Percentiles rank a stretch among this genome's conserved stretches.
phyloP scores from a whole-genome alignment of 352 stramenopile genomes.

The Stramenopiles sp. region DNA sequence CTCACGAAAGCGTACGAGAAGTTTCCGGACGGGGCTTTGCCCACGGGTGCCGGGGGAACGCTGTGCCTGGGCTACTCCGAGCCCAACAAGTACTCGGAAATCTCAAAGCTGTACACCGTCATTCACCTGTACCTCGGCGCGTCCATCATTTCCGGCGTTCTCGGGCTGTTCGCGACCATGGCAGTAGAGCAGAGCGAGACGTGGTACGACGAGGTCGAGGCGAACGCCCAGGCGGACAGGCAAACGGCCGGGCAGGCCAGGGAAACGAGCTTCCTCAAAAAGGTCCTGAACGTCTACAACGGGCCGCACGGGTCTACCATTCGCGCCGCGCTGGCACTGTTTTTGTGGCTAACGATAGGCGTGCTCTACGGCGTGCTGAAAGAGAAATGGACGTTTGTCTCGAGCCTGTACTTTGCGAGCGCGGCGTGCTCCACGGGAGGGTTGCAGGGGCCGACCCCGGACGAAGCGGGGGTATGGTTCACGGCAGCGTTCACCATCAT shows the following conservation, averaged over 20 bases:
- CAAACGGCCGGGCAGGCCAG: too few relatives aligned
- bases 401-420: not conserved
- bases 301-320: too few relatives aligned
- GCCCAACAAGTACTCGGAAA: not conserved
- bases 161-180: slow-evolving; percentile 4
- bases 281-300: too few relatives aligned
- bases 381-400: not conserved
- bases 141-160: not conserved
- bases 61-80: not conserved
- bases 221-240: too few relatives aligned
- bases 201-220: slow-evolving; percentile 4
- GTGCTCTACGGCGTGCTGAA: not conserved
- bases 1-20: not conserved
- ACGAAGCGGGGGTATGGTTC: not conserved
- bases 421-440: slow-evolving; percentile 6
- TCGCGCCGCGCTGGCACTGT: not conserved
- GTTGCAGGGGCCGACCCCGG: not conserved
- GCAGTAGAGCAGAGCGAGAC: not conserved
- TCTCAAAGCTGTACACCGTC: not conserved
- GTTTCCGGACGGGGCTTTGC: not conserved
- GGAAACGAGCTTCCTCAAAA: too few relatives aligned
- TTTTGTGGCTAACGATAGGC: not conserved
- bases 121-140: not conserved
- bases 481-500: not conserved
- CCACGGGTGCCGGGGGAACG: not conserved